Evolutionary conservation across 73 alveolate species (phyloP).

Genomic region (Paramecium biaurelia): DNA sequence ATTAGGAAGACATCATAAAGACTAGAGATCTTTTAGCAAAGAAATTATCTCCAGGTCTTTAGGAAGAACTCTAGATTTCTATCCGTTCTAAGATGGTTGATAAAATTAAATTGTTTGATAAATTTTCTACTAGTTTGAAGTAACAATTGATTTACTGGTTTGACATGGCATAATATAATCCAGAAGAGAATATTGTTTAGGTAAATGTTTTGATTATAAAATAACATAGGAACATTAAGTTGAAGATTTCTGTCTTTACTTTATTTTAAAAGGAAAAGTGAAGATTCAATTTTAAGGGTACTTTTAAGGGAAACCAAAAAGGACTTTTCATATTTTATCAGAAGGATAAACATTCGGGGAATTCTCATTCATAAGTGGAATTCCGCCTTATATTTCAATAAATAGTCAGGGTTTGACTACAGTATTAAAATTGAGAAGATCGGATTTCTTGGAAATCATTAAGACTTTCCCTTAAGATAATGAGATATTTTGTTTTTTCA

Average conservation of each 20-base stretch:
- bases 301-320: slow-evolving; percentile 23
- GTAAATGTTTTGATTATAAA: neutral
- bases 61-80: slow-evolving; percentile 4
- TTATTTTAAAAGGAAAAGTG: slow-evolving; percentile 24
- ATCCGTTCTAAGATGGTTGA: neutral
- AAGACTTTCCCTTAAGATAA: slow-evolving; percentile 26
- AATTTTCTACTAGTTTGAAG: neutral
- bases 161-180: slow-evolving; percentile 4
- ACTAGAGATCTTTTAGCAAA: neutral
- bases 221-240: neutral
- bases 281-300: slow-evolving; percentile 12
- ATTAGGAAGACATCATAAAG: slow-evolving; percentile 23
- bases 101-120: neutral
- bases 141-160: slow-evolving; percentile 14
- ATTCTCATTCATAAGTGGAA: slow-evolving; percentile 27
- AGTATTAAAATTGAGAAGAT: neutral
- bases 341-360: slow-evolving; percentile 55
- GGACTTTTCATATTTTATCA: neutral
- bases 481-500: neutral
- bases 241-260: slow-evolving; percentile 26
- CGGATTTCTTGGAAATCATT: neutral
- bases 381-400: neutral
- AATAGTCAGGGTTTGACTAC: neutral
- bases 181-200: slow-evolving; percentile 42
- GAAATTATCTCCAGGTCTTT: slow-evolving; percentile 19